Percentiles rank a stretch among this genome's conserved stretches.
phyloP scores from a whole-genome alignment of 148 eudicot species.

The Heliosperma pusillum region DNA sequence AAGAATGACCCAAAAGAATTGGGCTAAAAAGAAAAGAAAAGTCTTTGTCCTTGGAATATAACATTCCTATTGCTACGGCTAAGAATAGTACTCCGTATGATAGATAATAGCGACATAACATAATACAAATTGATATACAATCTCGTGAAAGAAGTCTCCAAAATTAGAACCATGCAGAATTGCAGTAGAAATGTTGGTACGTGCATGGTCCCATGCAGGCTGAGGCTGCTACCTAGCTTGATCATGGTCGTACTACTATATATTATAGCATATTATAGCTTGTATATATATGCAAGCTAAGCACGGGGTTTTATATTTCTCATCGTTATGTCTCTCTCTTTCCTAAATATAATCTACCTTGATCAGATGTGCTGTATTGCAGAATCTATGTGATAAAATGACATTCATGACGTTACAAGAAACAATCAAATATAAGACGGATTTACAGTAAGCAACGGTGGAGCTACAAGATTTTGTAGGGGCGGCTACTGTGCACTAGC shows the following conservation, averaged over 20 bases:
- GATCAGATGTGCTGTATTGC: neutral
- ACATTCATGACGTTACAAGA: no score
- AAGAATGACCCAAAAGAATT: no score
- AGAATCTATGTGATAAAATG: neutral
- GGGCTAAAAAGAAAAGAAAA: neutral
- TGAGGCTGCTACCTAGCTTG: no score
- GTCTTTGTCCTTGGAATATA: conserved; percentile 13
- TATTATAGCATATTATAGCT: conserved; percentile 4
- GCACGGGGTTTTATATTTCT: neutral
- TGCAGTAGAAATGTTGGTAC: neutral
- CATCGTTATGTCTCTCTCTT: conserved; percentile 26
- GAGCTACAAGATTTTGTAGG: no score
- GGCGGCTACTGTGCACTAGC: no score
- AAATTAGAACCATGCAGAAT: neutral
- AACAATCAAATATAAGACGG: no score
- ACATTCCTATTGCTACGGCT: conserved; percentile 14
- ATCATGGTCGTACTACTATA: neutral
- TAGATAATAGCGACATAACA: conserved; percentile 2
- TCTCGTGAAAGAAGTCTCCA: neutral
- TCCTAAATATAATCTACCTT: neutral
- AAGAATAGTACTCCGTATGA: neutral
- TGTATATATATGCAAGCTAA: conserved; percentile 18
- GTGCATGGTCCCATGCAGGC: neutral
- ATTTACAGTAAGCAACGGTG: no score
- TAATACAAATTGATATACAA: neutral